A percentile compares a stretch with the other conserved stretches of the same genome.
phyloP scores from a whole-genome alignment of 176 grass and related monocot genomes.

The Puya raimondii region DNA sequence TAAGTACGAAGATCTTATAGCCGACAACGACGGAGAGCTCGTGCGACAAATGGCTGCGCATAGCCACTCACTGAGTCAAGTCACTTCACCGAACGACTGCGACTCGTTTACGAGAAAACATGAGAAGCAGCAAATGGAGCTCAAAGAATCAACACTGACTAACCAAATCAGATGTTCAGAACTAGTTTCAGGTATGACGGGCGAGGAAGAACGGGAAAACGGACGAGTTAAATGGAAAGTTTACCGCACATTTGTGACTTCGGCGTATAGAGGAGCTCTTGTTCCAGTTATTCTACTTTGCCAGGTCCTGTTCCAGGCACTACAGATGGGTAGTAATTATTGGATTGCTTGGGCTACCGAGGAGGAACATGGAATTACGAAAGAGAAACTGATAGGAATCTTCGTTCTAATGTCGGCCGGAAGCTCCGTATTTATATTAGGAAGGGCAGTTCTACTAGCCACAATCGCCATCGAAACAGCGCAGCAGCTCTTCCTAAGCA shows the following conservation, averaged over 20 bases:
- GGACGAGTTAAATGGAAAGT: constrained; percentile 75
- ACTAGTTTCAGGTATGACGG: constrained; percentile 18
- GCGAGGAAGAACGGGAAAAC: constrained; percentile 70
- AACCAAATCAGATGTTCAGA: constrained; percentile 16
- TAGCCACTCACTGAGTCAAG: constrained; percentile 54
- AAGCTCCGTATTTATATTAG: constrained; percentile 71
- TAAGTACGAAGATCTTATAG: constrained; percentile 67
- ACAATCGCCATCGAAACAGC: constrained; percentile 77
- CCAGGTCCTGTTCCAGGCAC: constrained; percentile 63
- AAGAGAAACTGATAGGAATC: constrained; percentile 52
- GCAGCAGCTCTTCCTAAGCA: constrained; percentile 54
- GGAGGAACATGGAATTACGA: constrained; percentile 47
- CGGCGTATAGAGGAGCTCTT: constrained; percentile 53
- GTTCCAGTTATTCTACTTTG: constrained; percentile 56
- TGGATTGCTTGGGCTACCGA: constrained; percentile 88
- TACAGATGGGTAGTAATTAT: constrained; percentile 89
- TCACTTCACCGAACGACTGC: constrained; percentile 37
- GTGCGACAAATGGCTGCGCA: constrained; percentile 60
- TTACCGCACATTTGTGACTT: constrained; percentile 67
- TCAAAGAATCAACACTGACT: constrained; percentile 32
- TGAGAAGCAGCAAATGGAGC: constrained; percentile 28
- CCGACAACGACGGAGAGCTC: constrained; percentile 44
- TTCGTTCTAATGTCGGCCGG: constrained; percentile 60
- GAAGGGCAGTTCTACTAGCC: constrained; percentile 62
- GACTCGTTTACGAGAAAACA: constrained; percentile 21